phyloP scores from a whole-genome alignment of 345 rosid species.

The Kandelia obovata region DNA sequence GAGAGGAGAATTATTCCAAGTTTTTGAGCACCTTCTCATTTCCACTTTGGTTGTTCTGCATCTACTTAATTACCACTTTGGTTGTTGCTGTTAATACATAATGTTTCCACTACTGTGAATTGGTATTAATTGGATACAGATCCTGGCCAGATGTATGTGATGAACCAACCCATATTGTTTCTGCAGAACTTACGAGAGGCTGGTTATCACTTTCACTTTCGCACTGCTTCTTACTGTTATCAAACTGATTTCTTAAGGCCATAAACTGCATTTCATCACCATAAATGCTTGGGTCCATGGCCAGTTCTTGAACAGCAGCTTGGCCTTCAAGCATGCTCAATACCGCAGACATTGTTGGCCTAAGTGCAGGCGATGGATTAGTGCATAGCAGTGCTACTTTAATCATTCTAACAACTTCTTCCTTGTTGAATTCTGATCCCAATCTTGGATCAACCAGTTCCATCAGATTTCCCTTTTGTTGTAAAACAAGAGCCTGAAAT shows the following conservation, averaged over 20 bases:
- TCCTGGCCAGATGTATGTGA: not conserved
- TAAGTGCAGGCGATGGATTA: constrained; percentile 20
- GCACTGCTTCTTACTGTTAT: not conserved
- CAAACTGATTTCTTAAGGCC: not conserved
- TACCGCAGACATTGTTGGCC: constrained; percentile 36
- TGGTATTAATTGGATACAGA: not conserved
- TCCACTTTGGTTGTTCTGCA: too few relatives aligned
- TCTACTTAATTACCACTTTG: too few relatives aligned
- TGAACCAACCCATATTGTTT: not conserved
- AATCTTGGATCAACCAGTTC: constrained; percentile 32
- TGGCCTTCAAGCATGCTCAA: constrained; percentile 36
- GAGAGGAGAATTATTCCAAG: too few relatives aligned
- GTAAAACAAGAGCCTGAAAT: constrained; percentile 29
- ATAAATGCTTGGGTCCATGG: not conserved
- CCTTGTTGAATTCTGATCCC: constrained; percentile 16
- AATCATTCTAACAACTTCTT: constrained; percentile 21
- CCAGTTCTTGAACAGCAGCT: constrained; percentile 12
- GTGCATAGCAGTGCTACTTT: constrained; percentile 30
- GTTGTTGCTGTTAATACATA: too few relatives aligned
- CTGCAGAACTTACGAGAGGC: constrained; percentile 4
- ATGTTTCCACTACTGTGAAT: too few relatives aligned
- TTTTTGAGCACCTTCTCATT: too few relatives aligned
- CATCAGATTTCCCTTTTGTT: constrained; percentile 26
- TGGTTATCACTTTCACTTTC: not conserved
- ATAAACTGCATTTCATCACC: not conserved